Conservation (phyloP, 768 basidiomycete species). For the Mycena latifolia region DNA sequence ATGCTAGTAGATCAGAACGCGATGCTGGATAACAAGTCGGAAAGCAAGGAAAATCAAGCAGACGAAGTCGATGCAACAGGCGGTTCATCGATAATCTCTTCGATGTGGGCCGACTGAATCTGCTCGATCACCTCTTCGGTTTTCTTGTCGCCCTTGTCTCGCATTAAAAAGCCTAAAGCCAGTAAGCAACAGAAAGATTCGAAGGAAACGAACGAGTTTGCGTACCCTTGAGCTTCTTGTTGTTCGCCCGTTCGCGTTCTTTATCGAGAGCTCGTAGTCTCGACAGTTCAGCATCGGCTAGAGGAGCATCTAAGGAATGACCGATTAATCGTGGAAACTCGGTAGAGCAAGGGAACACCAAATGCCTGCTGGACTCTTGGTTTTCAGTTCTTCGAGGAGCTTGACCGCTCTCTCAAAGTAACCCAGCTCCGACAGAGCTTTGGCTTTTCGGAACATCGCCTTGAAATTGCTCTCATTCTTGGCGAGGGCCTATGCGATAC, state of each 20-base stretch:
- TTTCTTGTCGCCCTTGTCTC: constrained; percentile 27
- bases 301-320: constrained; percentile 44
- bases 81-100: constrained; percentile 32
- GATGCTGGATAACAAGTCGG: constrained; percentile 8
- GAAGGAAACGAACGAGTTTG: neutral
- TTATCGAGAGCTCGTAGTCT: constrained; percentile 73
- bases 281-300: constrained; percentile 74
- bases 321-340: constrained; percentile 3
- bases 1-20: constrained; percentile 11
- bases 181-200: neutral
- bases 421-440: constrained; percentile 82
- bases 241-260: constrained; percentile 73
- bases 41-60: constrained; percentile 21
- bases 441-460: constrained; percentile 85
- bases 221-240: constrained; percentile 81
- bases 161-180: constrained; percentile 61
- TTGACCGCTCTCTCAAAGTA: constrained; percentile 80
- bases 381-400: constrained; percentile 73
- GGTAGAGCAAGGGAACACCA: constrained; percentile 5
- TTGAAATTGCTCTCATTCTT: constrained; percentile 85
- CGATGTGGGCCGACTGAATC: constrained; percentile 33
- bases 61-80: constrained; percentile 25
- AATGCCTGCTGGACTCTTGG: constrained; percentile 72
- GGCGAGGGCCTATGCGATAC: constrained; percentile 67
- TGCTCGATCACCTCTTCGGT: constrained; percentile 30